phyloP scores from a whole-genome alignment of 1,284 basidiomycete species.

The Inonotus obliquus region DNA sequence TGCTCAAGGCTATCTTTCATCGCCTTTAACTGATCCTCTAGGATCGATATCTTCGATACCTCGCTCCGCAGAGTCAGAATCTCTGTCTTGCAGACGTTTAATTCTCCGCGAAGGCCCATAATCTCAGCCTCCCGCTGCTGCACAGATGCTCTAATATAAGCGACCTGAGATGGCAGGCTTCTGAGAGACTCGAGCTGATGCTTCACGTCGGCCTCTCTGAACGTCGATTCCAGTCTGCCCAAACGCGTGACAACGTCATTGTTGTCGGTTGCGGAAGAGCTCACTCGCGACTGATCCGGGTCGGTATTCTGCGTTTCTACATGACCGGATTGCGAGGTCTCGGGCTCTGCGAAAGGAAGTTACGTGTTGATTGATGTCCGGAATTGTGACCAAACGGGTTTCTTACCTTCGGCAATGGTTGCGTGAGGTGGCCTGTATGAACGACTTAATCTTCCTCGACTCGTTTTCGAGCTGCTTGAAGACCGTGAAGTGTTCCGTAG shows the following conservation, averaged over 20 bases:
- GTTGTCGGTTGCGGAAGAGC: neutral
- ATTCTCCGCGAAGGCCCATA: constrained; percentile 9
- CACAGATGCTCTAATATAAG: constrained; percentile 13
- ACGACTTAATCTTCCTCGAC: constrained; percentile 45
- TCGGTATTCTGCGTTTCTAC: neutral
- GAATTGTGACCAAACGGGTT: neutral
- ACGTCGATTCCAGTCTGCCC: constrained; percentile 5
- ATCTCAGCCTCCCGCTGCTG: constrained; percentile 16
- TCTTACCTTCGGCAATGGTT: constrained; percentile 50
- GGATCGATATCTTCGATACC: constrained; percentile 3
- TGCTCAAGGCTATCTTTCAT: constrained; percentile 9
- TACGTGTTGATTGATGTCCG: neutral
- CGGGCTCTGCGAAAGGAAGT: constrained; percentile 4
- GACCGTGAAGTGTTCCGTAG: constrained; percentile 60
- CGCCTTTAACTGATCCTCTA: constrained; percentile 12
- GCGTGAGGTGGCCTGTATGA: constrained; percentile 47
- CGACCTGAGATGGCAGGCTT: constrained; percentile 10
- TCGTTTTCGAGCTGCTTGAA: constrained; percentile 42
- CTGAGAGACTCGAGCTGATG: constrained; percentile 12
- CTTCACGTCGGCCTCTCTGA: constrained; percentile 11
- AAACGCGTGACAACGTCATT: constrained; percentile 10
- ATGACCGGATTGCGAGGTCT: neutral
- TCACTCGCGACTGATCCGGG: neutral
- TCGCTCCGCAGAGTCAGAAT: constrained; percentile 8
- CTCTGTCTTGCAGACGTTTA: constrained; percentile 13